Evolutionary conservation across 148 eudicot species (phyloP).

Genomic region (Silene conica): DNA sequence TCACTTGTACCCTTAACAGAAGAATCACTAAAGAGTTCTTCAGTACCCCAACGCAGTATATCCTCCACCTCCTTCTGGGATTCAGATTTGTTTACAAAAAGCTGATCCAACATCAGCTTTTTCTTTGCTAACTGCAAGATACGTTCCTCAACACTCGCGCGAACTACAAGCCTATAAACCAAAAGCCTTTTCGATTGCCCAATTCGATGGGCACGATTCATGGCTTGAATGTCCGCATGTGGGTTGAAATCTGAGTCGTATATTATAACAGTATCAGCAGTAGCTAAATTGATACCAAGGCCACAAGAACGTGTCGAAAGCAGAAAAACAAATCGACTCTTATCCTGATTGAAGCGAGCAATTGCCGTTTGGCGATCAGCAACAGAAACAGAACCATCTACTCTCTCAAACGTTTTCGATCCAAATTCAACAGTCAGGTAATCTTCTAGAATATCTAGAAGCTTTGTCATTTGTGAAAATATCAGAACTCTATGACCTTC

Average conservation of each 20-base stretch:
- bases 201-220: conserved; percentile 99
- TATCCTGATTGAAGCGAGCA: conserved; percentile 93
- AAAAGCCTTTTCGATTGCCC: conserved; percentile 91
- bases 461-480: conserved; percentile 98
- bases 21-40: conserved; percentile 76
- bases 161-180: conserved; percentile 94
- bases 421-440: conserved; percentile 88
- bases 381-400: conserved; percentile 95
- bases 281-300: conserved; percentile 95
- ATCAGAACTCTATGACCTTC: conserved; percentile 95
- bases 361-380: conserved; percentile 92
- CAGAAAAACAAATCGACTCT: conserved; percentile 84
- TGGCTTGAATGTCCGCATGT: conserved; percentile 98
- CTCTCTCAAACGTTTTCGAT: conserved; percentile 88
- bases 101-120: conserved; percentile 97
- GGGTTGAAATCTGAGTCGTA: conserved; percentile 99
- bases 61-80: conserved; percentile 98
- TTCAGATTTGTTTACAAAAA: conserved; percentile 90
- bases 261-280: conserved; percentile 95
- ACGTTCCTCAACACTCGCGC: conserved; percentile 99
- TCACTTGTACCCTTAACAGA: conserved; percentile 49
- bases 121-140: conserved; percentile 97
- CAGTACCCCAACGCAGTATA: conserved; percentile 97
- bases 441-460: conserved; percentile 95
- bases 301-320: conserved; percentile 97